phyloP scores from a whole-genome alignment of 345 rosid genomes.

The Carallia pectinifolia region DNA sequence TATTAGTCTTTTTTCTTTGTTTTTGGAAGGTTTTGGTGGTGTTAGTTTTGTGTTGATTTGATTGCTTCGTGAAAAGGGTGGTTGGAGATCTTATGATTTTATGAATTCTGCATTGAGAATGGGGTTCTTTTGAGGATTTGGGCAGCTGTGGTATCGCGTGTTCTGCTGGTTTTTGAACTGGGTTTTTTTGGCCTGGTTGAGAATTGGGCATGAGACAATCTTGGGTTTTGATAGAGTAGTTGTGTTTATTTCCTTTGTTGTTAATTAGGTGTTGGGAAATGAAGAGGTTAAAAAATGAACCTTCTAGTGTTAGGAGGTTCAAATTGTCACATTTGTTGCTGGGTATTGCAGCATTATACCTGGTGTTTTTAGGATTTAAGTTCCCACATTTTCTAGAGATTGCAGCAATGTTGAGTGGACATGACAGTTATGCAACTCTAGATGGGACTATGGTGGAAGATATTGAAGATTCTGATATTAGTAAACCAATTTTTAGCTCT shows the following conservation, averaged over 20 bases:
- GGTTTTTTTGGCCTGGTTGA: conserved; percentile 1
- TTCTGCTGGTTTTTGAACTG: conserved; percentile 17
- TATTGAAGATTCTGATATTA: conserved; percentile 49
- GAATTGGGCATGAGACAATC: conserved; percentile 21
- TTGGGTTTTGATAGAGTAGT: conserved; percentile 19
- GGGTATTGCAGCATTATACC: conserved; percentile 61
- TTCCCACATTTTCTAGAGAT: conserved; percentile 77
- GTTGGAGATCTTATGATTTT: conserved; percentile 16
- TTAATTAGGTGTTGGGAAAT: conserved; percentile 33
- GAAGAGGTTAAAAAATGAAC: conserved; percentile 76
- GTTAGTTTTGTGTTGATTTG: conserved; percentile 9
- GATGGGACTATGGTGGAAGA: conserved; percentile 43
- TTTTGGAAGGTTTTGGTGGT: neutral
- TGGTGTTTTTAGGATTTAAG: conserved; percentile 72
- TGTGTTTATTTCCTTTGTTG: conserved; percentile 19
- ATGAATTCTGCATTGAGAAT: conserved; percentile 11
- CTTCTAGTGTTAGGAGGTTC: conserved; percentile 58
- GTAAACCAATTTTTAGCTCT: conserved; percentile 48
- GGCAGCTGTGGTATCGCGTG: conserved; percentile 13
- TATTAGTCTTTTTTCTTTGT: neutral
- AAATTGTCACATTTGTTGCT: conserved; percentile 74
- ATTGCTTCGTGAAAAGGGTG: conserved; percentile 7
- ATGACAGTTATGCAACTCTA: conserved; percentile 51
- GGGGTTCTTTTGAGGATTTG: conserved; percentile 19
- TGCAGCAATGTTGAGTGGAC: conserved; percentile 67